Base-by-base conservation (phyloP, 208 protist species). In the Novymonas esmeraldas region DNA sequence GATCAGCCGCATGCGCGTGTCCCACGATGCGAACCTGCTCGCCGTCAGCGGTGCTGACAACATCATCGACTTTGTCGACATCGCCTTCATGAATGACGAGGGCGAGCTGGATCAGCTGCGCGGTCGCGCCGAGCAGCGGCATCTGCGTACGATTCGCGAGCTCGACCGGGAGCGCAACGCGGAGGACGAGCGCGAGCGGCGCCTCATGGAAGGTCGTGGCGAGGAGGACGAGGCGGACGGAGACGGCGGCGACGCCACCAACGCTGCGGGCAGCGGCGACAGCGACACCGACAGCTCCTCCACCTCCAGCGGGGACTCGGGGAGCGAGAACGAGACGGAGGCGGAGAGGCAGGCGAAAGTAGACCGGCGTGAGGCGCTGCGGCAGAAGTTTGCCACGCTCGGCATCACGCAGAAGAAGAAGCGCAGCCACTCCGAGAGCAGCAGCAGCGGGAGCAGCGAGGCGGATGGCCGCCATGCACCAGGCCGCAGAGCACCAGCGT, bases 1-100 rank as follows among this genome's bases (percentile, higher is more conserved):
- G 24, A 96, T 96, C 42, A 82, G 50, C 38, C 73, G 78, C 36
- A 96, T 96, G 87, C 71, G 85, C 24, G 70, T 94, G 9, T 92
- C 79, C 38, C 72, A 85, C 67, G 86, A 96, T 68, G 79, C 78
- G 42, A 72, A 73, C 28, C 55, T 96, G 42, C 81, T 96, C 44
- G 91, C 91, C 11, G 91, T 94, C 16, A 82, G 79, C 51, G 91
- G 91, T 2, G 55, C 64, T 0, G 91, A 96, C 62, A 85, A 85
- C 68, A 87, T 94, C 36, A 89, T 96, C 49, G 87, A 96, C 61
- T 96, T 96, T 82, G 88, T 96, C 3, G 88, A 96, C 63, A 85
- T 96, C n/a, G 63, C 76, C 34, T 96, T 96, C 61, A 64, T 96
- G 26, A 91, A 76, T 38, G 81, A 94, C 70, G 88, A 91, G 56